Evolutionary conservation across 495 filamentous ascomycete genomes (phyloP).

Genomic region (Podospora fimiseda): DNA sequence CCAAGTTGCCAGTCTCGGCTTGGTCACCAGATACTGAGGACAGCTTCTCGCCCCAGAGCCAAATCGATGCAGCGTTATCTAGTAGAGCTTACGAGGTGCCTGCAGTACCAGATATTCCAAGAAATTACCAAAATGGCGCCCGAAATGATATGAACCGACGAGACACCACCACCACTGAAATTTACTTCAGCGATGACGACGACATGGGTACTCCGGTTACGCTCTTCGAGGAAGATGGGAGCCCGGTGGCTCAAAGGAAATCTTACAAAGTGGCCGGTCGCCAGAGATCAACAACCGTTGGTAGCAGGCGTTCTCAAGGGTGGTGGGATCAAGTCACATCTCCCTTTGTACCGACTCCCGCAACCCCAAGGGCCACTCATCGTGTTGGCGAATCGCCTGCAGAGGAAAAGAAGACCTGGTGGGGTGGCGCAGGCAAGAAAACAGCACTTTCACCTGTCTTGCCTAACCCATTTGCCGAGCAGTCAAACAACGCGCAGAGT

Average conservation of each 20-base stretch:
- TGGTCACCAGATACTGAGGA: constrained; percentile 53
- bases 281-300: constrained; percentile 28
- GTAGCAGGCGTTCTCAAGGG: constrained; percentile 59
- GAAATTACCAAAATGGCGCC: constrained; percentile 8
- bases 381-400: constrained; percentile 1
- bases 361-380: constrained; percentile 12
- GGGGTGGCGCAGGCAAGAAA: not conserved
- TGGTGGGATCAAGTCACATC: constrained; percentile 89
- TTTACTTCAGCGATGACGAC: constrained; percentile 27
- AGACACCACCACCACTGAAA: constrained; percentile 13
- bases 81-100: constrained; percentile 43
- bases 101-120: constrained; percentile 47
- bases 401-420: not conserved
- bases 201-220: constrained; percentile 36
- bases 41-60: not conserved
- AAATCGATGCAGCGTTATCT: constrained; percentile 25
- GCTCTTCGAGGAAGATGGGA: constrained; percentile 45
- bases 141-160: not conserved
- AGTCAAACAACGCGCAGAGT: not conserved
- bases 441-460: not conserved
- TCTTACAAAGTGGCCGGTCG: constrained; percentile 24
- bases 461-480: constrained; percentile 2
- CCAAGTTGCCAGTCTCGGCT: constrained; percentile 55
- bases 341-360: constrained; percentile 48
- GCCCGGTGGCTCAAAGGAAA: constrained; percentile 27